Conservation (phyloP, 805 yeast species). For the Hanseniaspora valbyensis region DNA sequence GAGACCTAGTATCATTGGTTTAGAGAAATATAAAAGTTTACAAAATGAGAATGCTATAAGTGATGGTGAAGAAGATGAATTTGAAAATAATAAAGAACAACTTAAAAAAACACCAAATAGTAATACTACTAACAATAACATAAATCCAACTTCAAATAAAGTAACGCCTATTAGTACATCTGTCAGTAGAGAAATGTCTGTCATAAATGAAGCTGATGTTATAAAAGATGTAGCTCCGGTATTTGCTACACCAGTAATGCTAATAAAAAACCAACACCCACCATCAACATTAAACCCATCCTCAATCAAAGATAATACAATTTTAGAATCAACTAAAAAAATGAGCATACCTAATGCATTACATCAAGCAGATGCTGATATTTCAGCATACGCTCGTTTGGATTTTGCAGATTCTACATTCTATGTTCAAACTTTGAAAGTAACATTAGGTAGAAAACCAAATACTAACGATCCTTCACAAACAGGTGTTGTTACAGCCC, state of each 20-base stretch:
- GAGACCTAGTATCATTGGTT: constrained; percentile 3
- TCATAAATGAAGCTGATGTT: neutral
- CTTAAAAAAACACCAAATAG: constrained; percentile 1
- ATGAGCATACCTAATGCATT: constrained; percentile 1
- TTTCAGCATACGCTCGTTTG: constrained; percentile 51
- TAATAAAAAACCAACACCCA: constrained; percentile 6
- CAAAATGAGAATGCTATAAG: constrained; percentile 15
- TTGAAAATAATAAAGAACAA: constrained; percentile 1
- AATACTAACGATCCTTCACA: constrained; percentile 11
- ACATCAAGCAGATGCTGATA: constrained; percentile 24
- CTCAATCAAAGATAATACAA: constrained; percentile 6
- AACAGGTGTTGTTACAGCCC: constrained; percentile 14
- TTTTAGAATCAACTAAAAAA: constrained; percentile 8
- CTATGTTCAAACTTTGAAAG: constrained; percentile 92
- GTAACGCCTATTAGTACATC: neutral
- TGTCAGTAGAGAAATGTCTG: neutral
- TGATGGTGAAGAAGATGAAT: constrained; percentile 17
- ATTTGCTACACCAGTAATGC: constrained; percentile 8
- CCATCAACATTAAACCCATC: constrained; percentile 9
- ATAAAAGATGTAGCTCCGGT: neutral
- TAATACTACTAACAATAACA: too few relatives aligned
- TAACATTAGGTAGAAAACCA: constrained; percentile 70
- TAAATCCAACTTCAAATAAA: neutral
- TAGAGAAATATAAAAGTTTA: constrained; percentile 4
- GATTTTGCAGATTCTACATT: constrained; percentile 90